Evolutionary conservation across 2,329 filamentous ascomycete species (phyloP), one percentile per base, ranked within the genome.

Genomic region (Talaromyces marneffei): DNA sequence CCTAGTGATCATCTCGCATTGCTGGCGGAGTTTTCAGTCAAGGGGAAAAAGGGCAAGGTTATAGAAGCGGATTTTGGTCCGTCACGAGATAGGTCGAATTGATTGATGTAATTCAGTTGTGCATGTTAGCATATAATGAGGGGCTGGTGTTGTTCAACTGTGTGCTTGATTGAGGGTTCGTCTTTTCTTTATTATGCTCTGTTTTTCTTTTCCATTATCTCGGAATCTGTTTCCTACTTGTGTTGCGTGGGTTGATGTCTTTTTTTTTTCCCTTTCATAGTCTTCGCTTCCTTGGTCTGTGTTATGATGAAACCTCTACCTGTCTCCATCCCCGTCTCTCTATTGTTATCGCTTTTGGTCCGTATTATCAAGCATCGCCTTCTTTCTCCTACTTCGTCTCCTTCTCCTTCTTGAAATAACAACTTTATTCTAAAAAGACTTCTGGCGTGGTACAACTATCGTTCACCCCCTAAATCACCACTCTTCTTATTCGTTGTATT

Each of bases 1-100:
- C 92, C 92, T 1, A 91, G 90, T 68, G 92, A 97, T 72, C 92
- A 97, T 75, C 85, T 97, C 68, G 90, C 92, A 71, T 86, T 96
- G 71, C 87, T 92, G 82, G 88, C 90, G 58, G 90, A 96, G 73
- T 95, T 96, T 75, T 86, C 89, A 67, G 88, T 96, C 80, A 96
- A 96, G 80, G 84, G 87, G 39, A 86, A 90, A 69, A 95, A 94
- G 79, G 90, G 93, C 59, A 91, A 91, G 76, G 76, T 82, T 62
- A 79, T 83, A 57, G 85, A 88, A 68, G 82, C 82, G 56, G 85
- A 87, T 74, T 87, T 86, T 76, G 84, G 85, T 55, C 75, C 77
- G 64, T 75, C 77, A 70, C 75, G 75, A 74, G 68, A 50, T 59
- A 65, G 61, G 59, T 57, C 53, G 60, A 61, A 60, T 60, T 63